These are phyloP conservation scores for Fremontodendron californicum DNA, from an alignment of 345 rosid species.

Conservation along the genomic window DNA sequence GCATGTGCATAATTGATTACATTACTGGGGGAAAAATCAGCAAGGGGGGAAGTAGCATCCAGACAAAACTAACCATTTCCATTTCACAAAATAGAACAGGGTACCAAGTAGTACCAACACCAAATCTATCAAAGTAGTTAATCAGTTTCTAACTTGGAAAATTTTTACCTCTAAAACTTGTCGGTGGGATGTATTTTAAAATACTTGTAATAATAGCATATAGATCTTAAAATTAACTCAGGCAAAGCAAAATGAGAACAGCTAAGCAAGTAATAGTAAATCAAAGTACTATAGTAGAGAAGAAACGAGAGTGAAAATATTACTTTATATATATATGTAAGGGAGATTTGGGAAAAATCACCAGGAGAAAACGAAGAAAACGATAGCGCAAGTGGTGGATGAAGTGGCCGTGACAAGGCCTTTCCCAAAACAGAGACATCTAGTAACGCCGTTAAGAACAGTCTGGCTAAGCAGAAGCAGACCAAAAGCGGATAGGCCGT, in stretches of 20 bases:
- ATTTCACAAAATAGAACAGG: neutral
- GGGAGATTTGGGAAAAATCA: constrained; percentile 23
- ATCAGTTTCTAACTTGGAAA: neutral
- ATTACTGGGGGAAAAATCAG: neutral
- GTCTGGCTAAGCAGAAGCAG: constrained; percentile 62
- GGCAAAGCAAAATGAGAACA: neutral
- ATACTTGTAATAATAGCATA: neutral
- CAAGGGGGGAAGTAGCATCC: neutral
- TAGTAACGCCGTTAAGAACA: constrained; percentile 66
- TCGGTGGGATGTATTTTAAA: neutral
- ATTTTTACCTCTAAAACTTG: neutral
- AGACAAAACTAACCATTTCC: neutral
- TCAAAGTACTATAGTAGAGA: neutral
- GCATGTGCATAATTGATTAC: neutral
- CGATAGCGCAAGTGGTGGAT: constrained; percentile 49
- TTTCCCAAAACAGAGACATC: constrained; percentile 79
- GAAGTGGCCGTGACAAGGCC: constrained; percentile 66
- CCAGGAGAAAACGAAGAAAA: constrained; percentile 88
- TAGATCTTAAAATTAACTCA: neutral
- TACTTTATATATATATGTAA: neutral
- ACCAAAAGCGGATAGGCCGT: constrained; percentile 77
- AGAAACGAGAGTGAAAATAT: neutral
- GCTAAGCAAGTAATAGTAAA: neutral
- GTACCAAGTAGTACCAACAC: too few species aligned
- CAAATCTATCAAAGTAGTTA: neutral